Evolutionary conservation across 2,329 filamentous ascomycete species (phyloP).

Genomic region (Aspergillus latus): DNA sequence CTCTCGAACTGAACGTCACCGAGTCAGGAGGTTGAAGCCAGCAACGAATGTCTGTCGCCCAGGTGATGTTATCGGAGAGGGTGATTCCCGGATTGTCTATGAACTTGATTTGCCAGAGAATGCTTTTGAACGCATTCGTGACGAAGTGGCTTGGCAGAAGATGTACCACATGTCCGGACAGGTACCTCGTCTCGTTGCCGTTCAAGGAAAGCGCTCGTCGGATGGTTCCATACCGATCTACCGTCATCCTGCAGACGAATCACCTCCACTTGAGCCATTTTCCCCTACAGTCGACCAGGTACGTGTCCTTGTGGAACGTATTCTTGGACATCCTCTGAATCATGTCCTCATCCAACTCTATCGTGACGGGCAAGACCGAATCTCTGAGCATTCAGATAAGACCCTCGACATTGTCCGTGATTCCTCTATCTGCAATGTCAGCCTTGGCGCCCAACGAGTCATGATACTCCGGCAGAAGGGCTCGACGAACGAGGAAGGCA

Average conservation of each 20-base stretch:
- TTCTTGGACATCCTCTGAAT: slow-evolving; percentile 78
- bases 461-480: slow-evolving; percentile 80
- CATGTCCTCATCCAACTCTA: slow-evolving; percentile 93
- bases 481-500: slow-evolving; percentile 31
- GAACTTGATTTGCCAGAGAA: slow-evolving; percentile 62
- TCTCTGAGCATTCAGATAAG: slow-evolving; percentile 96
- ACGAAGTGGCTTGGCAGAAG: slow-evolving; percentile 80
- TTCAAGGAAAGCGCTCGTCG: slow-evolving; percentile 69
- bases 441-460: slow-evolving; percentile 83
- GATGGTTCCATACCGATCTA: slow-evolving; percentile 83
- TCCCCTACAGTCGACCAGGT: slow-evolving; percentile 70
- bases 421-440: slow-evolving; percentile 88
- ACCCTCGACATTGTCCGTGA: slow-evolving; percentile 81
- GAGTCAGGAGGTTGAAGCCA: slow-evolving; percentile 16
- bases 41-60: slow-evolving; percentile 42
- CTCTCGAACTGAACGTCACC: slow-evolving; percentile 23
- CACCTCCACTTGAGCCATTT: slow-evolving; percentile 73
- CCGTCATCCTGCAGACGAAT: slow-evolving; percentile 87
- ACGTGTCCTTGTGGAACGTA: slow-evolving; percentile 65
- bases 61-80: slow-evolving; percentile 67
- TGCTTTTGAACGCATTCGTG: slow-evolving; percentile 68
- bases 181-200: slow-evolving; percentile 86
- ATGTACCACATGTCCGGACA: slow-evolving; percentile 93
- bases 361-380: slow-evolving; percentile 83
- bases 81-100: slow-evolving; percentile 73